Base-by-base conservation (phyloP, 1,139 yeast species). In the Nadsonia commutata region DNA sequence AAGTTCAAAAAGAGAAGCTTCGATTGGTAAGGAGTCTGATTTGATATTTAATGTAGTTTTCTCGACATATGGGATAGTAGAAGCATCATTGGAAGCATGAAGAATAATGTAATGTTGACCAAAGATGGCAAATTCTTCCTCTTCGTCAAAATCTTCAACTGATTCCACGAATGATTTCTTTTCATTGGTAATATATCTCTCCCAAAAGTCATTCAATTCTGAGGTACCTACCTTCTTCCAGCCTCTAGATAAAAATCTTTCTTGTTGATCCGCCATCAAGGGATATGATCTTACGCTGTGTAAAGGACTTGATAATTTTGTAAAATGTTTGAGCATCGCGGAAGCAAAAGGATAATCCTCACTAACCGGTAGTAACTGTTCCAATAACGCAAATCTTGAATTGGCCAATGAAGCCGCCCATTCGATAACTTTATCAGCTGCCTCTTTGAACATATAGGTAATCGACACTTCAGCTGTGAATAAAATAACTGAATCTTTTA, bases 401-500 rank as follows among this genome's bases (percentile, higher is more conserved):
- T 71, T 67, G 1, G 70, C 63, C 7, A 74, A 62, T 3, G 52
- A 53, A 3, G 78, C 67, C 1, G 78, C 67, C 51, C 70, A 64
- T 36, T 64, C 57, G 40, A 83, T 76, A 18, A 83, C 71, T 3
- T 70, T 68, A 55, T 83, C 79, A n/a, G 94, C 85, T 46, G 69
- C 69, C 31, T 68, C 66, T 4, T 80, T 78, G 37, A 71, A 68
- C 93, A 83, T 83, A 56, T 83, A 83, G 0, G 93, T 88, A 45
- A 83, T 62, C 0, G 94, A 81, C 2, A 83, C 94, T 56, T 83
- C 94, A 0, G 94, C 93, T 38, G 84, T 70, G 52, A 80, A 83
- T 9, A 81, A 67, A 43, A 72, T 73, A 4, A 72, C 57, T 2
- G 71, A 56, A 19, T 63, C 52, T 1, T 57, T 55, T 38, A 58